Base-by-base conservation (phyloP, 805 yeast genomes). In the Candida railenensis region DNA sequence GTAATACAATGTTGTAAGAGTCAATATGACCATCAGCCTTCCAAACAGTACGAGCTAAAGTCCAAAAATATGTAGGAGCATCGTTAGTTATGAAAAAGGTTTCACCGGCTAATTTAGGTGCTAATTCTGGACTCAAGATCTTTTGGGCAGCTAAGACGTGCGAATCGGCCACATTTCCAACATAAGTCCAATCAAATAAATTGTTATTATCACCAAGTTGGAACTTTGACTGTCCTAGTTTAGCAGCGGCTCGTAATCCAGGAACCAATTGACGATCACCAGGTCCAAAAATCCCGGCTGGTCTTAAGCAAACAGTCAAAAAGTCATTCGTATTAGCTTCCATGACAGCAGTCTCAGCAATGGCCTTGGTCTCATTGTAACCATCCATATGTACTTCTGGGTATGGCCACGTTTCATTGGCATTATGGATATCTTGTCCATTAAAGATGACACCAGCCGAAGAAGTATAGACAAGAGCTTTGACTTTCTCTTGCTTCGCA, bases 251-350 rank as follows among this genome's bases (percentile, higher is more conserved):
- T 60, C 96, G 81, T 48, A 94, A 73, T 2, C 96, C 96, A 11
- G 99, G 99, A 40, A 94, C 94, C 59, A 94, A 71, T 65, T 94
- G 99, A 50, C 99, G 81, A 65, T 94, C 99, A 38, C 99, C 98
- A 4, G 98, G 99, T 3, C 99, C 99, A 71, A 94, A 94, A 41
- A 94, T 90, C 34, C 99, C 99, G 1, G 99, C 97, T 1, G 99
- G 99, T 52, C 99, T 80, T 42, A 94, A 67, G 1, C 97, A 94
- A 33, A 88, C 86, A 0, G 99, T 94, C 42, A 77, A 69, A 53
- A 91, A 78, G 1, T 72, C 73, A 12, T 74, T 70, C 1, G 69
- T 63, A 63, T 89, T 87, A 15, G 96, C 87, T 18, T 78, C 69
- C 59, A 91, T 74, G 2, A 90, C 96, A 69, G 83, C 78, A 15